Evolutionary conservation across 768 basidiomycete genomes (phyloP).

Genomic region (Naganishia vaughanmartiniae): DNA sequence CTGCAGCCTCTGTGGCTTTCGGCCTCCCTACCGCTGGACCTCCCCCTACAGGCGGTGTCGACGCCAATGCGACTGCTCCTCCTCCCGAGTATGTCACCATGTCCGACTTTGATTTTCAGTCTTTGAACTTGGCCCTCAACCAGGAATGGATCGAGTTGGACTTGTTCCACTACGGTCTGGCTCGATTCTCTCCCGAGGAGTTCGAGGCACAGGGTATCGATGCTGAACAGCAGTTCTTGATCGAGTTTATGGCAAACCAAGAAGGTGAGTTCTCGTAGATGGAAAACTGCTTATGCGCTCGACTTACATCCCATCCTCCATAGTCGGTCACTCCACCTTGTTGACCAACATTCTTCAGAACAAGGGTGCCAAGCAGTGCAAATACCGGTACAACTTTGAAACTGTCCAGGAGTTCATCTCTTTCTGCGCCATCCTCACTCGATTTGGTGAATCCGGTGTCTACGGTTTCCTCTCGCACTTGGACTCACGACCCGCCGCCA

Average conservation of each 20-base stretch:
- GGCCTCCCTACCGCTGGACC: constrained; percentile 41
- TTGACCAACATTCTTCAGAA: constrained; percentile 59
- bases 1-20: constrained; percentile 28
- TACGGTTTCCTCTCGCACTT: constrained; percentile 68
- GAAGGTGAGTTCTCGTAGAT: constrained; percentile 16
- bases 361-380: constrained; percentile 55
- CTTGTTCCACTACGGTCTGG: constrained; percentile 62
- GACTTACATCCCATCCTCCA: constrained; percentile 50
- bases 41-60: constrained; percentile 41
- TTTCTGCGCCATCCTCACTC: constrained; percentile 57
- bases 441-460: constrained; percentile 62
- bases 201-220: constrained; percentile 61
- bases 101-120: constrained; percentile 58
- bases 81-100: constrained; percentile 44
- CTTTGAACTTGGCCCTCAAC: constrained; percentile 61
- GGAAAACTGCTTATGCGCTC: background rate
- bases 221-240: constrained; percentile 60
- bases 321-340: constrained; percentile 63
- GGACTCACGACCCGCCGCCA: constrained; percentile 60
- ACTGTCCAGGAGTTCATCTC: constrained; percentile 63
- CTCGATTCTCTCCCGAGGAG: constrained; percentile 59
- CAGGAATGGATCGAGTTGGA: constrained; percentile 57
- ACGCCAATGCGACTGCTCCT: constrained; percentile 49
- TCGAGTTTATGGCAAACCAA: constrained; percentile 61
- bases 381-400: constrained; percentile 59